These are phyloP conservation scores for Garcileccinum viscosum DNA, from an alignment of 1,284 basidiomycete genomes.

Conservation along the genomic window DNA sequence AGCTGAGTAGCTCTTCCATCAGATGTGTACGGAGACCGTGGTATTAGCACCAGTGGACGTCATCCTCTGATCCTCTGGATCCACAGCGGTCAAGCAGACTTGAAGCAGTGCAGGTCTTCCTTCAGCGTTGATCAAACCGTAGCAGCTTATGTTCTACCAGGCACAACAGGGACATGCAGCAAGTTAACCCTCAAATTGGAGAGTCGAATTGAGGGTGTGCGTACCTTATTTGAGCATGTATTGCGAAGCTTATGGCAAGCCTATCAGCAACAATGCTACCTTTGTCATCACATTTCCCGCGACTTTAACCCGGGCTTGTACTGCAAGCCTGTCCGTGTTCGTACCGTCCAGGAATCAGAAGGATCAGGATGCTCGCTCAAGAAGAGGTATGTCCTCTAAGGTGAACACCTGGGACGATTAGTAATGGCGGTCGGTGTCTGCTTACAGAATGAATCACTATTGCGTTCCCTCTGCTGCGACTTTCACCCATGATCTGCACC, in stretches of 20 bases:
- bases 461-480: not conserved
- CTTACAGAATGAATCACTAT: not conserved
- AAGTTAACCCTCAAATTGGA: not conserved
- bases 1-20: too few relatives aligned
- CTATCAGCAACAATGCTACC: not conserved
- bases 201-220: not conserved
- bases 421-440: not conserved
- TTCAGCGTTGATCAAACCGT: not conserved
- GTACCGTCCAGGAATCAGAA: too few relatives aligned
- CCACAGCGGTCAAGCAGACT: not conserved
- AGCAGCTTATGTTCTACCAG: not conserved
- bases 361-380: too few relatives aligned
- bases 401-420: too few relatives aligned
- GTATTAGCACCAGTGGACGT: not conserved
- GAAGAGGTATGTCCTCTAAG: too few relatives aligned
- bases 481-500: not conserved
- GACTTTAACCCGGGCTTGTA: too few relatives aligned
- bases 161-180: not conserved
- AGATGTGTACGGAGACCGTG: too few relatives aligned
- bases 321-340: too few relatives aligned
- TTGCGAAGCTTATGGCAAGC: not conserved
- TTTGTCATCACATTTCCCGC: not conserved
- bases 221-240: not conserved
- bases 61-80: not conserved
- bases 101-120: not conserved